A percentile compares a stretch with the other conserved stretches of the same genome.
Evolutionary conservation across 805 yeast species (phyloP).

Genomic region (Pichia kluyveri): DNA sequence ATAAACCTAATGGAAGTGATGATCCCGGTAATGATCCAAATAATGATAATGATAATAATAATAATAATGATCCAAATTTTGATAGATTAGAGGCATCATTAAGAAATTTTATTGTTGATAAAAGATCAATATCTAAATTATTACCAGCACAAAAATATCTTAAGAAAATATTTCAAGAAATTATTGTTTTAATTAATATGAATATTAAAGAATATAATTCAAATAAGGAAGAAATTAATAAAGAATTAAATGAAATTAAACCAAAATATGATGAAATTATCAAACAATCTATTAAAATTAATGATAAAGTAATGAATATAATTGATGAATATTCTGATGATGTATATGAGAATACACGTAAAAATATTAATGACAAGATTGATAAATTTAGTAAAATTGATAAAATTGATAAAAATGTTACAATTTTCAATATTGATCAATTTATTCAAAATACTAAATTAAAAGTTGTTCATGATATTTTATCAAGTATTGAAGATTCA

Average conservation of each 20-base stretch:
- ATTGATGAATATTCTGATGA: conserved; percentile 52
- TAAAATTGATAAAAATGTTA: conserved; percentile 49
- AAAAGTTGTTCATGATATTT: conserved; percentile 56
- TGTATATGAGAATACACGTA: conserved; percentile 53
- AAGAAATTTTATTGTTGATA: conserved; percentile 79
- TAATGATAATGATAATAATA: background rate
- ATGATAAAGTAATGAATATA: conserved; percentile 49
- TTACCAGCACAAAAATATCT: conserved; percentile 90
- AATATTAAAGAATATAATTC: conserved; percentile 48
- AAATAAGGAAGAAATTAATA: conserved; percentile 39
- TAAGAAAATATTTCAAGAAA: conserved; percentile 57
- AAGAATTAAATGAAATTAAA: conserved; percentile 44
- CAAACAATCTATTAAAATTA: conserved; percentile 41
- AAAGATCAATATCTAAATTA: conserved; percentile 79
- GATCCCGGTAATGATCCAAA: conserved; percentile 19
- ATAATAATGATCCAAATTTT: conserved; percentile 47
- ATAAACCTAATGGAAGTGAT: conserved; percentile 10
- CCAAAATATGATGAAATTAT: conserved; percentile 56
- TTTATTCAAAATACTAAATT: conserved; percentile 66
- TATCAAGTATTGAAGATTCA: conserved; percentile 50
- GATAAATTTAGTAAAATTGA: conserved; percentile 28
- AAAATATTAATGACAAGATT: conserved; percentile 42
- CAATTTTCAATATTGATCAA: conserved; percentile 37
- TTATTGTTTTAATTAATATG: conserved; percentile 48
- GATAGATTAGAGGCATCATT: conserved; percentile 79